Evolutionary conservation across 768 basidiomycete genomes (phyloP).

Genomic region (Bullera alba): DNA sequence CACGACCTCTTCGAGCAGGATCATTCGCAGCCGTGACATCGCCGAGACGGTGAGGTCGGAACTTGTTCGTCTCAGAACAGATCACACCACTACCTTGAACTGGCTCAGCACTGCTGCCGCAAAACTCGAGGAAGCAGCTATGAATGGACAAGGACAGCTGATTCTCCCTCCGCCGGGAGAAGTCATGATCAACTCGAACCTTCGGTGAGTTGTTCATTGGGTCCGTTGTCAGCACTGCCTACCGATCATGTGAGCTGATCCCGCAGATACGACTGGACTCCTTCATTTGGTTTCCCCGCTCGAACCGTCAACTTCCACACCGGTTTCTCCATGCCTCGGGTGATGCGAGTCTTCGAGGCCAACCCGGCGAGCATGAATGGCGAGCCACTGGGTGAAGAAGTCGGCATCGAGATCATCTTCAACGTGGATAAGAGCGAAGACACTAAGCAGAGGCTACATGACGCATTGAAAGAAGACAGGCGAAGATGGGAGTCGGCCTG

Average conservation of each 20-base stretch:
- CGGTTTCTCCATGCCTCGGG: not conserved
- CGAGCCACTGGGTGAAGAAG: not conserved
- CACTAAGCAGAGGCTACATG: not conserved
- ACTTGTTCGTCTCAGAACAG: not conserved
- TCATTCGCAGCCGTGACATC: not conserved
- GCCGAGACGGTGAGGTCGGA: not conserved
- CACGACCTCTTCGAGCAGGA: not conserved
- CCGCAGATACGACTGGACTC: not conserved
- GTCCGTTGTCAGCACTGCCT: no score
- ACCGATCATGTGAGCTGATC: not conserved
- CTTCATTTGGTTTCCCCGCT: not conserved
- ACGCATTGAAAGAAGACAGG: not conserved
- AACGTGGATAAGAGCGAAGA: not conserved
- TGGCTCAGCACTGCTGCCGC: not conserved
- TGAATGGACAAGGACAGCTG: not conserved
- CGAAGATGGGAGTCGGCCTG: no score
- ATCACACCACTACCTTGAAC: not conserved
- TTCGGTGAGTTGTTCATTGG: no score
- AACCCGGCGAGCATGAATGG: not conserved
- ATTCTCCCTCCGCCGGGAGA: not conserved
- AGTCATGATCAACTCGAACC: conserved; percentile 1
- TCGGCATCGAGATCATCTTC: not conserved
- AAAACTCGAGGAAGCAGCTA: not conserved
- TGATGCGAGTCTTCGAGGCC: not conserved
- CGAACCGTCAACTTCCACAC: not conserved